Evolutionary conservation across 345 rosid genomes (phyloP).

Genomic region (Sonneratia caseolaris): DNA sequence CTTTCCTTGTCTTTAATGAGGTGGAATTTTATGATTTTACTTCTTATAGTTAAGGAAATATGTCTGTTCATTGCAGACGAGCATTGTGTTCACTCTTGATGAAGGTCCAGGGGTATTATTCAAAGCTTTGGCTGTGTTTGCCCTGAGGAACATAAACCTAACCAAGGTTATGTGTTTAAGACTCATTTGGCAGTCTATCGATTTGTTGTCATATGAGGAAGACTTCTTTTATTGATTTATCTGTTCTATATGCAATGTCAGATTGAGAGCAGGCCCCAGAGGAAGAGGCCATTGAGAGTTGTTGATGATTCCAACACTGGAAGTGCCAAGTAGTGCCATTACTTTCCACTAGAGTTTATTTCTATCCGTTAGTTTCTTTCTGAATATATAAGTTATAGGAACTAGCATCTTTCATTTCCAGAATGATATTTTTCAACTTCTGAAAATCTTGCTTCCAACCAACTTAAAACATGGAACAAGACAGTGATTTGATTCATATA

Average conservation of each 20-base stretch:
- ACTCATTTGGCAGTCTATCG: not conserved
- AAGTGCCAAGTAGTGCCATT: constrained; percentile 34
- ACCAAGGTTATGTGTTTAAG: constrained; percentile 28
- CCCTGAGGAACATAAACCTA: constrained; percentile 37
- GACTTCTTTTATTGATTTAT: not conserved
- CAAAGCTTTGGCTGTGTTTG: constrained; percentile 51
- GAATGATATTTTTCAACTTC: too few relatives aligned
- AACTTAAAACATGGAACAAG: too few relatives aligned
- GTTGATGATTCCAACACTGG: constrained; percentile 45
- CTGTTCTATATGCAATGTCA: constrained; percentile 5
- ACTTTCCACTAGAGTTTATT: too few relatives aligned
- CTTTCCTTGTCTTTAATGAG: not conserved
- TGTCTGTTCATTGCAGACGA: constrained; percentile 25
- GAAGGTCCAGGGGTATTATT: constrained; percentile 49
- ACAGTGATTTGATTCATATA: not conserved
- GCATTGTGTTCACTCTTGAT: constrained; percentile 41
- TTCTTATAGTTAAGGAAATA: not conserved
- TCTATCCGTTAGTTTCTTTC: not conserved
- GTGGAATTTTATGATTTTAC: not conserved
- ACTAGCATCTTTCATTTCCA: too few relatives aligned
- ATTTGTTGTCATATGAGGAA: not conserved
- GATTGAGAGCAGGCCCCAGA: constrained; percentile 52
- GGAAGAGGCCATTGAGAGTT: constrained; percentile 38
- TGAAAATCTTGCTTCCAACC: too few relatives aligned
- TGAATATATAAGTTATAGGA: too few relatives aligned